These are phyloP conservation scores for Fusarium subtropicale DNA, from an alignment of 2,329 filamentous ascomycete genomes.

Conservation along the genomic window DNA sequence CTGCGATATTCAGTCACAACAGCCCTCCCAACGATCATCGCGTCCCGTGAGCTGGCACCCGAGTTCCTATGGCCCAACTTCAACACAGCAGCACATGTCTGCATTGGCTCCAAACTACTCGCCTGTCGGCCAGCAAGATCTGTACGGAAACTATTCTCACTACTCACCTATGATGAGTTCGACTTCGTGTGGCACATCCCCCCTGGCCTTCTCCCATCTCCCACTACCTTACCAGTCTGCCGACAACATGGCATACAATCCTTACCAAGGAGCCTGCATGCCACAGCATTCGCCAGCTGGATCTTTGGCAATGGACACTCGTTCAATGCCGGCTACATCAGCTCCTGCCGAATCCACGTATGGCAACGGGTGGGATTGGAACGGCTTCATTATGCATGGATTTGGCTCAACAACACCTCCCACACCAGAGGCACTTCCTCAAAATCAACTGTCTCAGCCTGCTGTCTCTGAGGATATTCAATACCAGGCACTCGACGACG, in stretches of 20 bases:
- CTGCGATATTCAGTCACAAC: conserved; percentile 41
- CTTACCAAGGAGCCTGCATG: conserved; percentile 54
- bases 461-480: conserved; percentile 63
- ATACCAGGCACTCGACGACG: conserved; percentile 63
- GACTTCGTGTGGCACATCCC: conserved; percentile 70
- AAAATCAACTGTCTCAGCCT: conserved; percentile 61
- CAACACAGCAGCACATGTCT: conserved; percentile 55
- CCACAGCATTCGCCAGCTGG: conserved; percentile 48
- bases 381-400: conserved; percentile 58
- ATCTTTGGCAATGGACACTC: conserved; percentile 43
- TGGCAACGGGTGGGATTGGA: conserved; percentile 55
- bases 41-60: conserved; percentile 84
- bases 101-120: conserved; percentile 53
- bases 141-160: conserved; percentile 56
- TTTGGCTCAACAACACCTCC: conserved; percentile 66
- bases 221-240: conserved; percentile 59
- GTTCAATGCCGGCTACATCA: conserved; percentile 49
- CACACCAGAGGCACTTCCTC: conserved; percentile 69
- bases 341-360: conserved; percentile 35
- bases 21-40: conserved; percentile 50
- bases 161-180: conserved; percentile 64
- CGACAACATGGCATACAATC: conserved; percentile 55
- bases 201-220: conserved; percentile 66
- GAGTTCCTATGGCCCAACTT: conserved; percentile 62
- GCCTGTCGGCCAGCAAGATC: conserved; percentile 57